A percentile compares a stretch with the other conserved stretches of the same genome.
Evolutionary conservation across 371 early-diverging fungal species (phyloP).

Genomic region (Mortierella sp.): DNA sequence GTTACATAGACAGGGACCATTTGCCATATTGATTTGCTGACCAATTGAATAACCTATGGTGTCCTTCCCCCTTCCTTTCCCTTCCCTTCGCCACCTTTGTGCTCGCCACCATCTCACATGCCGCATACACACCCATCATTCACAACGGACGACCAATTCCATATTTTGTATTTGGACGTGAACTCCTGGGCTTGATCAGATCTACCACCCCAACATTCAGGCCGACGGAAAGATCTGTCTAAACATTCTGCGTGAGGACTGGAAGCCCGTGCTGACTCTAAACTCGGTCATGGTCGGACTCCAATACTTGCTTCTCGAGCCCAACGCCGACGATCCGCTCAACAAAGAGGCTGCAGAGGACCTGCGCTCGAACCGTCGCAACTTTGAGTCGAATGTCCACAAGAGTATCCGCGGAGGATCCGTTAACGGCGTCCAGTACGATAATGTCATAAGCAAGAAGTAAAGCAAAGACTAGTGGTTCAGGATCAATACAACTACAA

Average conservation of each 20-base stretch:
- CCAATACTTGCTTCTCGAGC: constrained; percentile 96
- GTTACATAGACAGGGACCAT: neutral
- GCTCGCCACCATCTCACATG: constrained; percentile 8
- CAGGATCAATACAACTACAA: neutral
- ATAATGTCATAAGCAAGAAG: constrained; percentile 67
- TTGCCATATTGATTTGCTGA: neutral
- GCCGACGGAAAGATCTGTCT: constrained; percentile 98
- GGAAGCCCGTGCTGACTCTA: constrained; percentile 99
- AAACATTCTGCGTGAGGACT: constrained; percentile 99
- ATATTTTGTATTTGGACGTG: neutral
- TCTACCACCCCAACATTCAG: constrained; percentile 99
- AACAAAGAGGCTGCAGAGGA: constrained; percentile 94
- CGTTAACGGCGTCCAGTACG: constrained; percentile 75
- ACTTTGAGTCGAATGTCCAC: constrained; percentile 80
- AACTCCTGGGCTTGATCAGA: constrained; percentile 61
- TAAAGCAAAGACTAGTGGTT: neutral
- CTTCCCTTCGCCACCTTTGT: neutral
- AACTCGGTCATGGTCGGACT: constrained; percentile 97
- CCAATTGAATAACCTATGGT: neutral
- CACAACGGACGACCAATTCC: neutral
- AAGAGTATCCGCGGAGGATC: constrained; percentile 79
- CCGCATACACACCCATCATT: neutral
- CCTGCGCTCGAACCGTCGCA: constrained; percentile 71
- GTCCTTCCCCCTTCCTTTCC: neutral
- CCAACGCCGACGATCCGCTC: constrained; percentile 99